phyloP scores from a whole-genome alignment of 805 yeast species.

The Myxozyma nipponensis region DNA sequence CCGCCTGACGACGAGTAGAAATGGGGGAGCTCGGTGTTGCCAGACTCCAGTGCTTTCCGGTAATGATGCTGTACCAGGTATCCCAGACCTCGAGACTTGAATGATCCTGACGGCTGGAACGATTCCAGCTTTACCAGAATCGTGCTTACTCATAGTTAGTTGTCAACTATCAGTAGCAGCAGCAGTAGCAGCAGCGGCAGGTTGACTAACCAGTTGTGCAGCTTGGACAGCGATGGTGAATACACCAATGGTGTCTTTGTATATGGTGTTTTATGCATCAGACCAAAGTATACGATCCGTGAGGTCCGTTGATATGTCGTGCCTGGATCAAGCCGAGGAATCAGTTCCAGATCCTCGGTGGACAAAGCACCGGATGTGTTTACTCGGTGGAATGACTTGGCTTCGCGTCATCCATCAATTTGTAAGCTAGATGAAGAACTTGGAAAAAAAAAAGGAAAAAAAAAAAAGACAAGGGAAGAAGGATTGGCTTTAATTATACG shows the following conservation, averaged over 20 bases:
- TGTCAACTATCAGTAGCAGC: too few species aligned
- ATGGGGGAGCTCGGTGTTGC: constrained; percentile 27
- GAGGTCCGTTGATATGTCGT: too few species aligned
- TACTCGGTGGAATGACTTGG: too few species aligned
- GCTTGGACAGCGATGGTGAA: constrained; percentile 71
- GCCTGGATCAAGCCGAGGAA: too few species aligned
- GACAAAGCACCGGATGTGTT: too few species aligned
- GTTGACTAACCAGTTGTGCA: constrained; percentile 47
- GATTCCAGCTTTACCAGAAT: constrained; percentile 81
- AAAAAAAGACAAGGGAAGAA: background rate
- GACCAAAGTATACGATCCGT: background rate
- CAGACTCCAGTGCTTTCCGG: constrained; percentile 52
- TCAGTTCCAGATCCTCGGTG: too few species aligned
- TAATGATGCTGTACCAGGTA: constrained; percentile 62
- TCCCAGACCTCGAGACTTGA: constrained; percentile 90
- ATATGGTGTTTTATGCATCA: constrained; percentile 3
- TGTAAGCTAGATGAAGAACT: too few species aligned
- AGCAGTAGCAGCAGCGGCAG: too few species aligned
- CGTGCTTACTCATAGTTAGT: too few species aligned
- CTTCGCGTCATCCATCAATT: too few species aligned
- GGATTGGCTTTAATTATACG: too few species aligned
- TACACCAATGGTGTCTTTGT: constrained; percentile 59
- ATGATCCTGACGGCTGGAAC: constrained; percentile 83
- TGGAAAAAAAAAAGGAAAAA: background rate
- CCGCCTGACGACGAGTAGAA: constrained; percentile 93